phyloP scores from a whole-genome alignment of 306 rosid species.

The Sphenostylis stenocarpa region DNA sequence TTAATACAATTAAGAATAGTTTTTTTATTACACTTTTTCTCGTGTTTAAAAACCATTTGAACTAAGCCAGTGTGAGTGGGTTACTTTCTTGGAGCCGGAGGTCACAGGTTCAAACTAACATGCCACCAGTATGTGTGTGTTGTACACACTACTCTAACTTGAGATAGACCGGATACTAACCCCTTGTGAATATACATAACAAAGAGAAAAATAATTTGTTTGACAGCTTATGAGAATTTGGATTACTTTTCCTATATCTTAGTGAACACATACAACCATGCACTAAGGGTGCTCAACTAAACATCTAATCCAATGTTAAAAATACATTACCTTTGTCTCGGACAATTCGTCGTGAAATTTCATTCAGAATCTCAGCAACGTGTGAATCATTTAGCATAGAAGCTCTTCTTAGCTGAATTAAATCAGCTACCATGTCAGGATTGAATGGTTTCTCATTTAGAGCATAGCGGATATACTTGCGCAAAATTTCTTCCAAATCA shows the following conservation, averaged over 20 bases:
- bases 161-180: not conserved
- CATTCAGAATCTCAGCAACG: conserved; percentile 73
- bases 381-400: conserved; percentile 63
- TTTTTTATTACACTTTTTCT: not conserved
- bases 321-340: conserved; percentile 71
- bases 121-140: not conserved
- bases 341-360: conserved; percentile 85
- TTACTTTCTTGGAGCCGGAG: not conserved
- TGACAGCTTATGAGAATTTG: not conserved
- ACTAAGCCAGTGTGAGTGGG: not conserved
- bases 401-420: conserved; percentile 76
- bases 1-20: not conserved
- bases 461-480: conserved; percentile 85
- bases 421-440: conserved; percentile 71
- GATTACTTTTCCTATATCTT: conserved; percentile 3
- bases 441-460: conserved; percentile 92
- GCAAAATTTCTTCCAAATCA: conserved; percentile 66
- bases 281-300: not conserved
- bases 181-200: not conserved
- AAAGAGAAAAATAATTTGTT: not conserved
- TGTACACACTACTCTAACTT: not conserved
- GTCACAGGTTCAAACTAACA: not conserved
- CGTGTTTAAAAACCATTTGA: conserved; percentile 4
- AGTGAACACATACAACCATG: not conserved
- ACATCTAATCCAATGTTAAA: not conserved